Percentiles rank a stretch among this genome's conserved stretches.
These are phyloP conservation scores for Mrakia hoshinonis DNA, from an alignment of 768 basidiomycete genomes.

Conservation along the genomic window DNA sequence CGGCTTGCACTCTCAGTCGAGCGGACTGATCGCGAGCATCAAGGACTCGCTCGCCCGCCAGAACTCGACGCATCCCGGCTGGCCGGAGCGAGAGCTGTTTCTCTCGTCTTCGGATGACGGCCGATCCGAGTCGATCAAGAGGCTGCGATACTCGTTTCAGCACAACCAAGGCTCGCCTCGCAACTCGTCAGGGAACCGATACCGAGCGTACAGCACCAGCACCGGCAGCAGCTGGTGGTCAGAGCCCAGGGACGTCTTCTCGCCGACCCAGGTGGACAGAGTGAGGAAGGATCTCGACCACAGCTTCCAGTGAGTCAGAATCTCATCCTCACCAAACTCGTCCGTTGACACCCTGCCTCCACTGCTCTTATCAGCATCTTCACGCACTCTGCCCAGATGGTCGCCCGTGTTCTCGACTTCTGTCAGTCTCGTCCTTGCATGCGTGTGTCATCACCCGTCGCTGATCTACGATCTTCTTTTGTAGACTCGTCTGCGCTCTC, in stretches of 20 bases:
- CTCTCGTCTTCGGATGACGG: neutral
- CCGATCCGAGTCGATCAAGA: slow-evolving; percentile 3
- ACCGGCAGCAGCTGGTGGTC: slow-evolving; percentile 12
- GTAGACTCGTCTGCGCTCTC: neutral
- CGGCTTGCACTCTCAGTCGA: neutral
- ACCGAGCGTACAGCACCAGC: neutral
- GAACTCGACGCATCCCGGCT: slow-evolving; percentile 12
- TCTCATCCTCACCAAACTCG: neutral
- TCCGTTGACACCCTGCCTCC: neutral
- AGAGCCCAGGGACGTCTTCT: slow-evolving; percentile 1
- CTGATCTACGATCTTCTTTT: neutral
- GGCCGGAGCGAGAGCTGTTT: neutral
- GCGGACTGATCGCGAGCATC: slow-evolving; percentile 11
- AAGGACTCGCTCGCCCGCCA: slow-evolving; percentile 16
- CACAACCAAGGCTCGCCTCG: neutral
- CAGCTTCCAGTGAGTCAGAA: neutral
- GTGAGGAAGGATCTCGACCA: slow-evolving; percentile 2
- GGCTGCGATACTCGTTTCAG: slow-evolving; percentile 17
- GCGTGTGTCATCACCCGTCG: neutral
- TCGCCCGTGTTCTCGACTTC: slow-evolving; percentile 14
- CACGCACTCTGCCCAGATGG: slow-evolving; percentile 18
- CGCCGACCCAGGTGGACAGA: neutral
- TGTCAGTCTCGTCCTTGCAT: neutral
- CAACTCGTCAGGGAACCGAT: slow-evolving; percentile 8
- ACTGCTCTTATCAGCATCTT: slow-evolving; percentile 7